Evolutionary conservation across 164 flowering plant genomes (phyloP).

Genomic region (Chimonanthus praecox): DNA sequence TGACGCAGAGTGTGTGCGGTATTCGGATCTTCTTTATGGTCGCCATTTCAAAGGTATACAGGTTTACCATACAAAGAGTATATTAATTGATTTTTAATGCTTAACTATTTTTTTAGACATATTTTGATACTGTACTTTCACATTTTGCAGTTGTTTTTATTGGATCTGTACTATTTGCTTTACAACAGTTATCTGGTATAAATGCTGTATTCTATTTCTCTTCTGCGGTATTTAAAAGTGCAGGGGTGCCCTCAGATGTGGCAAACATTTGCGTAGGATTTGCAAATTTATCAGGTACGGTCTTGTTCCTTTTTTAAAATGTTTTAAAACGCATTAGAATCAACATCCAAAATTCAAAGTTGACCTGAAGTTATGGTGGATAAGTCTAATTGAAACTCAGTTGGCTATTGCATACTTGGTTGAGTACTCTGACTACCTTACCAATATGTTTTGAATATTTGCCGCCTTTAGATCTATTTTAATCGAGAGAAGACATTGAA

Average conservation of each 20-base stretch:
- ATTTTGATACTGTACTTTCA: constrained; percentile 18
- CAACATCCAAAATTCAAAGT: background rate
- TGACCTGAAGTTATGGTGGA: background rate
- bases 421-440: background rate
- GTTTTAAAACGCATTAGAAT: background rate
- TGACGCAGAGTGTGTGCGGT: constrained; percentile 44
- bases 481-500: no score
- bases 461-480: no score
- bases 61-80: background rate
- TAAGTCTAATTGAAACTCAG: background rate
- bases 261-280: constrained; percentile 58
- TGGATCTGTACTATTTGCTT: constrained; percentile 71
- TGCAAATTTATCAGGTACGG: constrained; percentile 50
- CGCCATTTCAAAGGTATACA: constrained; percentile 73
- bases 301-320: background rate
- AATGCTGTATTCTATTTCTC: constrained; percentile 84
- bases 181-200: constrained; percentile 84
- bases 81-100: background rate
- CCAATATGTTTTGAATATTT: background rate
- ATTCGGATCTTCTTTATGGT: constrained; percentile 74
- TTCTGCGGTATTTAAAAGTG: constrained; percentile 57
- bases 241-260: constrained; percentile 55
- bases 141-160: constrained; percentile 92
- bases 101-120: background rate
- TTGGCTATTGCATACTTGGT: background rate